Evolutionary conservation across 495 filamentous ascomycete genomes (phyloP).

Genomic region (Lophiostoma macrostomum): DNA sequence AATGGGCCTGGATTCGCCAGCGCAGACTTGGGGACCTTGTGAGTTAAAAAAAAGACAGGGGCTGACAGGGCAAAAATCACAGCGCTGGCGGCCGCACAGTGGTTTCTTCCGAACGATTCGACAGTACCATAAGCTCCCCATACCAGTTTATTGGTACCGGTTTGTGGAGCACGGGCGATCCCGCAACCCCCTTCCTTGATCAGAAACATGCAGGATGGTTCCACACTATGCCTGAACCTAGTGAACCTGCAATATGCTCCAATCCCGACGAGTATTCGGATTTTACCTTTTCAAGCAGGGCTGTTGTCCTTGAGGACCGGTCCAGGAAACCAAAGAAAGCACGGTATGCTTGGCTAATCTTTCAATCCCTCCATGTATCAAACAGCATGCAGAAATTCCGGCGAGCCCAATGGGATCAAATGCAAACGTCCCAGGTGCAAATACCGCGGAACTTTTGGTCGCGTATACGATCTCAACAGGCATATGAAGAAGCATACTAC

Average conservation of each 20-base stretch:
- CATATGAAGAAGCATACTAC: conserved; percentile 16
- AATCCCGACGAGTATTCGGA: neutral
- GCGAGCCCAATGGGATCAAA: conserved; percentile 2
- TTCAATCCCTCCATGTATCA: too few species aligned
- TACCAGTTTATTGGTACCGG: neutral
- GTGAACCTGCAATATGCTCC: neutral
- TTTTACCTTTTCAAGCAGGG: neutral
- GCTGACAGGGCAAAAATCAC: conserved; percentile 22
- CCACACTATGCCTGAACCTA: too few species aligned
- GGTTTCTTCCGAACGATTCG: neutral
- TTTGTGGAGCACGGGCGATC: too few species aligned
- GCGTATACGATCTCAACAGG: conserved; percentile 12
- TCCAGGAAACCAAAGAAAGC: neutral
- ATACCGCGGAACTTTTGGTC: conserved; percentile 11
- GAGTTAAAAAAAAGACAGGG: conserved; percentile 35
- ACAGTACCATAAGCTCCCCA: neutral
- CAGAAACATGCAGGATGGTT: too few species aligned
- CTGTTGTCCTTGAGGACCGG: neutral
- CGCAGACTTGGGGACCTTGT: conserved; percentile 8
- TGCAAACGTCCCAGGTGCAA: conserved; percentile 13
- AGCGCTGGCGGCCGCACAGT: neutral
- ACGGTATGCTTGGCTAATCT: neutral
- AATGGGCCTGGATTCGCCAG: neutral
- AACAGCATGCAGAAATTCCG: neutral
- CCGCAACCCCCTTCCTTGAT: too few species aligned